Evolutionary conservation across 2,329 filamentous ascomycete genomes (phyloP).

Genomic region (Tolypocladium paradoxum): DNA sequence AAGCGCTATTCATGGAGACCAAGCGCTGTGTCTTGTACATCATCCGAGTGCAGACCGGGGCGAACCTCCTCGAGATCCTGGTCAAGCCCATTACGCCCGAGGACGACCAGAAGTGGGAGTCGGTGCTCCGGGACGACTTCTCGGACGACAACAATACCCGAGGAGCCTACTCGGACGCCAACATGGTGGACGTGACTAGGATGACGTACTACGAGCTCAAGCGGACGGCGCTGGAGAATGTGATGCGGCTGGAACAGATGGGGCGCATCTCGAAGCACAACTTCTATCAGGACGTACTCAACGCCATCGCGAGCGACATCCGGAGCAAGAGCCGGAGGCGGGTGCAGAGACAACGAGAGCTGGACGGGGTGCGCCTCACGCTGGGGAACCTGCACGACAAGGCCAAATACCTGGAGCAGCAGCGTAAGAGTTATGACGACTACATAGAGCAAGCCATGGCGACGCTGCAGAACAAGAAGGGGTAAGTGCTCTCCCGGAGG

Average conservation of each 20-base stretch:
- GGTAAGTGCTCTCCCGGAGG: conserved; percentile 34
- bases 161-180: conserved; percentile 81
- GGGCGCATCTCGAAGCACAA: conserved; percentile 86
- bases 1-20: conserved; percentile 93
- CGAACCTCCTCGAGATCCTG: conserved; percentile 89
- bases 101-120: conserved; percentile 82
- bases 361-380: conserved; percentile 73
- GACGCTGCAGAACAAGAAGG: conserved; percentile 93
- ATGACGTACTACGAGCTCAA: conserved; percentile 91
- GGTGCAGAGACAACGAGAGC: conserved; percentile 81
- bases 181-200: conserved; percentile 78
- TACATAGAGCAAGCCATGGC: conserved; percentile 99
- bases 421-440: conserved; percentile 96
- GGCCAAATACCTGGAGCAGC: conserved; percentile 84
- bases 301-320: conserved; percentile 93
- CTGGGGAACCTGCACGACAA: conserved; percentile 71
- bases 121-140: conserved; percentile 74
- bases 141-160: conserved; percentile 52
- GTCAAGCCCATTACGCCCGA: conserved; percentile 79
- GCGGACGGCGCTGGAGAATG: conserved; percentile 84
- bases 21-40: conserved; percentile 97
- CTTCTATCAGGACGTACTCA: conserved; percentile 94
- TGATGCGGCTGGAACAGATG: conserved; percentile 76
- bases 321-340: conserved; percentile 90
- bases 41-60: conserved; percentile 86